Base-by-base conservation (phyloP, 306 rosid genomes). In the Morella rubra region DNA sequence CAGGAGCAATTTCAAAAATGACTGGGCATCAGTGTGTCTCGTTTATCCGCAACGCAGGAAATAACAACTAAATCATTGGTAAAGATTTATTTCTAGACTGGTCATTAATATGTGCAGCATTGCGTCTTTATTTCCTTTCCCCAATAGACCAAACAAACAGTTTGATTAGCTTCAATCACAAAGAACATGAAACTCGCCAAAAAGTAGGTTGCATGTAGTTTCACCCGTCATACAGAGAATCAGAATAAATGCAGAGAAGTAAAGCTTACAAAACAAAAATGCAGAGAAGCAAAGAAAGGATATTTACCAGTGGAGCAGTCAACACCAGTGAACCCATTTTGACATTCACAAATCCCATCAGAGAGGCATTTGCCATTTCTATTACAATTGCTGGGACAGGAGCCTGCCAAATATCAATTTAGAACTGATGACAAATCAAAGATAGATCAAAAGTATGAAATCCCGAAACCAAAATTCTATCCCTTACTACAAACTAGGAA, bases 221-320 rank as follows among this genome's bases (percentile, higher is more conserved):
- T 65, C 70, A 65, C 49, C 49, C 40, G 16, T 41, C 18, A 40
- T 37, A 40, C 13, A 53, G 49, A 22, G 10, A 41, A 41, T 42
- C 8, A 56, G 37, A 52, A 44, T 4, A 15, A 7, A 24, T 1
- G 62, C 5, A 62, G 4, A 18, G 10, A 46, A 27, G 37, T 14
- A 22, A 46, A 68, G 3, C 15, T 32, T 32, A 32, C 3, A 32
- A 32, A 32, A 32, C 37, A 32, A 32, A 32, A 32, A 32, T 32
- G 37, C 37, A 32, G 37, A 32, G 15, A 16, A 8, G 44, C 18
- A 75, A 19, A 10, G 14, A 12, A 24, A 74, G 16, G 5, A 44
- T 16, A 49, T 71, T 77, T 86, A 94, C 98, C 97, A 3, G 98
- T 94, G 71, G 97, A 89, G 84, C 98, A 94, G 85, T 94, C 98